Evolutionary conservation across 2,329 filamentous ascomycete genomes (phyloP), one percentile per base, ranked within the genome.

Genomic region (Stachybotrys chlorohalonatus): DNA sequence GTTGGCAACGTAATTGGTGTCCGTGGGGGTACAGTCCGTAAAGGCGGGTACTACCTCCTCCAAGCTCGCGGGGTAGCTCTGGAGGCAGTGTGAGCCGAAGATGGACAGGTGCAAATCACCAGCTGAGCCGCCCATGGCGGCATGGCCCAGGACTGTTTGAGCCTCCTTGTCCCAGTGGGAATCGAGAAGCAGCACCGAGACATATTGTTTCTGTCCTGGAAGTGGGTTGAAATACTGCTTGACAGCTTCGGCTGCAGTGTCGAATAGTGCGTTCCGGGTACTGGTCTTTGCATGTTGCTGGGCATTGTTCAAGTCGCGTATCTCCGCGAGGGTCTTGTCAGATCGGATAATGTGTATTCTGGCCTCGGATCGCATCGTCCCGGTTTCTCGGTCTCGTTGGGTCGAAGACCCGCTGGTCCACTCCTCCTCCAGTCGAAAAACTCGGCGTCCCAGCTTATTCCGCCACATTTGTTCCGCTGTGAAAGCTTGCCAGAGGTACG

Each of bases 381-480:
- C 85, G 31, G 75, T 77, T 53, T 85, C 81, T 57, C 79, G 77
- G 66, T 97, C 94, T 46, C 87, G 84, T 61, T 82, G 80, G 56
- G 89, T 93, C 56, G 90, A 78, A 1, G 89, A 89, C 7, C 92
- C 92, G 3, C 84, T 83, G 57, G 89, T 89, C 94, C 94, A 97
- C 67, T 96, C 89, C 70, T 99, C 94, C 63, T 97, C 94, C 58
- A 95, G 92, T 48, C 92, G 82, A 70, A 96, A 97, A 53, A 83
- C 86, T 55, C 93, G 84, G 56, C 93, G 82, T 9, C 92, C 91
- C 61, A 97, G 83, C 57, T 87, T 89, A 67, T 96, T 89, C 58
- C 90, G 85, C 68, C 84, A 87, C 93, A 97, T 97, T 68, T 97
- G 92, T 69, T 99, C 94, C 7, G 90, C 90, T 0, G 93, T 97